Evolutionary conservation across 1,284 basidiomycete species (phyloP), one percentile per base, ranked within the genome.

Genomic region (Fomitiporia mediterranea): DNA sequence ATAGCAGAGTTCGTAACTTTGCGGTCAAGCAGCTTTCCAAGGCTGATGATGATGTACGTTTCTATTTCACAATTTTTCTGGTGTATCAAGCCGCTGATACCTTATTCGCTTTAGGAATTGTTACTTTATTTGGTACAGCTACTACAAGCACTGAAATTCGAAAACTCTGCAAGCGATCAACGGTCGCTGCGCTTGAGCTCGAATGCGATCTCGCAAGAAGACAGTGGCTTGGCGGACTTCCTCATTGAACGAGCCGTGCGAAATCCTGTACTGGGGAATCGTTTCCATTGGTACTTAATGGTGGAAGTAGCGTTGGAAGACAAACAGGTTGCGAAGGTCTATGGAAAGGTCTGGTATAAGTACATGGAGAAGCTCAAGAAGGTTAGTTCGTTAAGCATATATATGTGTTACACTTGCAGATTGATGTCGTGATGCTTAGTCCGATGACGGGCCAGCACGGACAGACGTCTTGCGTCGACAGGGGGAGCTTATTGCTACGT

Each of bases 111-210:
- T 21, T 67, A 96, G 90, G 96, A 99, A 68, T 79, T 99, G 3
- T 76, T 93, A 51, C 70, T 98, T 0, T 99, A 99, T 69, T 78
- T 99, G 1, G 73, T 99, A 4, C 97, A 99, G 71, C 82, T 99
- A 2, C 96, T 99, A 0, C 97, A 99, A 72, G 94, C 96, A 0
- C 83, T 99, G 63, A 98, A 97, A 68, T 98, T 98, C 61, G 94
- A 98, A 67, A 89, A 81, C 62, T 76, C 82, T 1, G 86, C 84
- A 1, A 84, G 80, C 53, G 86, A 90, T 57, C 82, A 87, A 63
- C 76, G 81, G 51, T 84, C 81, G 5, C 77, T 83, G 46, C 73
- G 86, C 59, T 80, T 85, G 13, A 75, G 79, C n/a, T 77, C 82
- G 15, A 87, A 76, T 56, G 86, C 83, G 0, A 82, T 87, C 57